Evolutionary conservation across 2,329 filamentous ascomycete species (phyloP).

Genomic region (Lizonia empirigonia): DNA sequence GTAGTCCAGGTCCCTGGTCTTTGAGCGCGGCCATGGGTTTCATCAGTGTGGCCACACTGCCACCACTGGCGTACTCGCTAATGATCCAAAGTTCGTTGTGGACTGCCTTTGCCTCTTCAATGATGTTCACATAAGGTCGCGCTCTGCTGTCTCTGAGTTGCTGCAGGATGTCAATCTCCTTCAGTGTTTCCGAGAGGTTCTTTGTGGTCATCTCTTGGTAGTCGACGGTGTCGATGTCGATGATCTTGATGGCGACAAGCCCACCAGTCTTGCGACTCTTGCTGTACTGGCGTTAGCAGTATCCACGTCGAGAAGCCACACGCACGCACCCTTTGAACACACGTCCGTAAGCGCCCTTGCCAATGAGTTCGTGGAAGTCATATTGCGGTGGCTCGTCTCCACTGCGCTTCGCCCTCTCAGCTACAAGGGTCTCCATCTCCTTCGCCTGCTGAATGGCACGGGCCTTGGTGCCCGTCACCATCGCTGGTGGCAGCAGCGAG

Average conservation of each 20-base stretch:
- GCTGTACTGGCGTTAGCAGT: conserved; percentile 34
- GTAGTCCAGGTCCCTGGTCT: conserved; percentile 49
- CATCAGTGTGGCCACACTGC: conserved; percentile 74
- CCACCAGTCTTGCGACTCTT: conserved; percentile 50
- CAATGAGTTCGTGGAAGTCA: conserved; percentile 72
- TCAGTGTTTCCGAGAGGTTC: conserved; percentile 59
- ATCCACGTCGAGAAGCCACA: neutral
- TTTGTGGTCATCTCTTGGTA: conserved; percentile 50
- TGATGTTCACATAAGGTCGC: conserved; percentile 81
- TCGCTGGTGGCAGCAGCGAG: conserved; percentile 35
- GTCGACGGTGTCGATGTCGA: conserved; percentile 81
- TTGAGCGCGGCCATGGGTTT: conserved; percentile 47
- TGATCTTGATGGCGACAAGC: conserved; percentile 79
- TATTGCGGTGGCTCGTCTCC: conserved; percentile 69
- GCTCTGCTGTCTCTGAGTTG: conserved; percentile 75
- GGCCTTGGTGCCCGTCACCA: conserved; percentile 54
- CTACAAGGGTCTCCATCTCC: conserved; percentile 69
- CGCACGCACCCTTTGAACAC: conserved; percentile 68
- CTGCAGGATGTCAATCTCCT: conserved; percentile 70
- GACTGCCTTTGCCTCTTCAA: conserved; percentile 78
- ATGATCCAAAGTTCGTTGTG: conserved; percentile 86
- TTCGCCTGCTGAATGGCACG: conserved; percentile 72
- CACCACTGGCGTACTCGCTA: conserved; percentile 83
- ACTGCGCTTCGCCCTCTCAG: conserved; percentile 64
- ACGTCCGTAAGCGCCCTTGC: conserved; percentile 74